Evolutionary conservation across 768 basidiomycete species (phyloP).

Genomic region (Suillus weaverae): DNA sequence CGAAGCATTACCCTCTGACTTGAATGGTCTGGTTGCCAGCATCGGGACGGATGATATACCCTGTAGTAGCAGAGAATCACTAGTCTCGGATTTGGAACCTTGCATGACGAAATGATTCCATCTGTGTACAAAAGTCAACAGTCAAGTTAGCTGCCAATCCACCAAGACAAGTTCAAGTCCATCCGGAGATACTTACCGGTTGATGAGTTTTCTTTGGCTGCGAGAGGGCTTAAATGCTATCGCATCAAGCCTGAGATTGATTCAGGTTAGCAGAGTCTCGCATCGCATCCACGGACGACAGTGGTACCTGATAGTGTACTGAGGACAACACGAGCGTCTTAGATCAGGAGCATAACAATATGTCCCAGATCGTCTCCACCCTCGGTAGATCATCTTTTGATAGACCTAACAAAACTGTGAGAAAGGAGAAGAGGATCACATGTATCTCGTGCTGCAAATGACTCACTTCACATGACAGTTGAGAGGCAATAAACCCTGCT

Average conservation of each 20-base stretch:
- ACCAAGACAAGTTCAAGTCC: neutral
- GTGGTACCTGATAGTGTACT: conserved; percentile 94
- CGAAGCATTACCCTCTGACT: conserved; percentile 6
- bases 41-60: neutral
- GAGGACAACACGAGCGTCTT: conserved; percentile 82
- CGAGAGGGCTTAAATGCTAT: conserved; percentile 65
- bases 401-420: conserved; percentile 51
- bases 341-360: conserved; percentile 91
- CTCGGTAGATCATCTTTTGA: conserved; percentile 80
- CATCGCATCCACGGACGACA: conserved; percentile 16
- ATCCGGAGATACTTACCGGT: conserved; percentile 47
- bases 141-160: neutral
- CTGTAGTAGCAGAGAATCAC: conserved; percentile 6
- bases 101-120: conserved; percentile 71
- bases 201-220: conserved; percentile 73
- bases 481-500: conserved; percentile 49
- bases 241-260: conserved; percentile 58
- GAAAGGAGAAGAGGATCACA: neutral
- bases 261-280: neutral
- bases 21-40: neutral
- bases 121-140: conserved; percentile 33
- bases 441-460: neutral
- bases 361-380: conserved; percentile 81
- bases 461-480: conserved; percentile 54
- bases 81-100: conserved; percentile 36